A percentile compares a stretch with the other conserved stretches of the same genome.
Evolutionary conservation across 1,139 yeast genomes (phyloP).

Genomic region (Kodamaea fungicola): DNA sequence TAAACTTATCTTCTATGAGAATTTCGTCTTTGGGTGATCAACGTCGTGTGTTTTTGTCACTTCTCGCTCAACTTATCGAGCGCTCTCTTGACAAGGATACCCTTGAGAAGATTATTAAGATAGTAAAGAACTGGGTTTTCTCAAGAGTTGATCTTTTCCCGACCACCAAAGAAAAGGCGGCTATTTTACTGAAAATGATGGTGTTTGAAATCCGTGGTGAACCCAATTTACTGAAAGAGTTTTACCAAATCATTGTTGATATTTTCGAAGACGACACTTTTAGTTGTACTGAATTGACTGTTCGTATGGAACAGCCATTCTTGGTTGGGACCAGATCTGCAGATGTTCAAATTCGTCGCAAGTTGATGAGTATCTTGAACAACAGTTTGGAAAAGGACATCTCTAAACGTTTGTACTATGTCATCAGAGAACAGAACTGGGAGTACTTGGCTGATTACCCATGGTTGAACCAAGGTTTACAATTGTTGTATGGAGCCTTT

Average conservation of each 20-base stretch:
- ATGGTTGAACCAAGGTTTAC: conserved; percentile 94
- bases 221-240: conserved; percentile 71
- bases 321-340: conserved; percentile 87
- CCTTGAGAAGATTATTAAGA: conserved; percentile 68
- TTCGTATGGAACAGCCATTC: conserved; percentile 95
- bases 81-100: conserved; percentile 78
- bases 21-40: conserved; percentile 89
- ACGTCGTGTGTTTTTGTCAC: conserved; percentile 79
- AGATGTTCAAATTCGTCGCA: conserved; percentile 71
- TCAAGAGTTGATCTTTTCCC: conserved; percentile 83
- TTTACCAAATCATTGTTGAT: conserved; percentile 82
- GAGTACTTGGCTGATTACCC: conserved; percentile 89
- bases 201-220: conserved; percentile 88
- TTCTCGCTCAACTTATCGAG: conserved; percentile 87
- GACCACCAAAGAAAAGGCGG: conserved; percentile 94
- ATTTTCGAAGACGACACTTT: conserved; percentile 81
- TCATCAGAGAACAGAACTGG: conserved; percentile 94
- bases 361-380: conserved; percentile 77
- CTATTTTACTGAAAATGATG: conserved; percentile 89
- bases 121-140: conserved; percentile 89
- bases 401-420: conserved; percentile 75
- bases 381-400: conserved; percentile 78
- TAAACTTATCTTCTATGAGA: conserved; percentile 75
- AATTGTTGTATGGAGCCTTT: conserved; percentile 77
- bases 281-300: conserved; percentile 85